Percentiles rank a stretch among this genome's conserved stretches.
Conservation (phyloP, 257 asterid species). For the Solanum piurae region DNA sequence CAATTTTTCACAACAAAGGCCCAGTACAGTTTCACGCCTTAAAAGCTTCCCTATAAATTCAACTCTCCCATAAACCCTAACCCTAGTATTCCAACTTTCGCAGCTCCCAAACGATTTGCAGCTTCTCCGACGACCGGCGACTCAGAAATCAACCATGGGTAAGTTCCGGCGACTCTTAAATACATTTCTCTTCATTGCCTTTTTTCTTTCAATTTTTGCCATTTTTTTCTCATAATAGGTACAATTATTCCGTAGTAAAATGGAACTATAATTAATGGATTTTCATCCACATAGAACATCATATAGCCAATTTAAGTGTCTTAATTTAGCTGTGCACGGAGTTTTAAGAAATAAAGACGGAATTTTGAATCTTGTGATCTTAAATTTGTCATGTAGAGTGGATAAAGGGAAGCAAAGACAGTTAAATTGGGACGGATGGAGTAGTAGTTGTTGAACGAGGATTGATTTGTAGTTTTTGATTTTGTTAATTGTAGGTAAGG, state of each 20-base stretch:
- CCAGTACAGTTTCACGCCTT: background rate
- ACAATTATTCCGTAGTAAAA: background rate
- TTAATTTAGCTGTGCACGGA: background rate
- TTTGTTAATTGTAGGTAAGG: slow-evolving; percentile 44
- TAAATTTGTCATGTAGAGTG: background rate
- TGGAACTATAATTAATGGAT: background rate
- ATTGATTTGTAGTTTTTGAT: background rate
- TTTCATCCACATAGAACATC: background rate
- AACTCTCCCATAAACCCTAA: slow-evolving; percentile 3
- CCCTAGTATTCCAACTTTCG: background rate
- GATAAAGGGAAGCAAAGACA: background rate
- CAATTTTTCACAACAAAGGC: background rate
- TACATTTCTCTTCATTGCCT: background rate
- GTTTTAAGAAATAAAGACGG: background rate
- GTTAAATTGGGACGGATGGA: background rate
- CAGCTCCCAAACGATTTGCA: background rate
- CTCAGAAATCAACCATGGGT: slow-evolving; percentile 21
- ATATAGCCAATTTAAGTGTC: background rate
- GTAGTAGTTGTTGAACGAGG: background rate
- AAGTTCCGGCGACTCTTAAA: background rate
- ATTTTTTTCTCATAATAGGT: background rate
- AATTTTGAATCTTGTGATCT: background rate
- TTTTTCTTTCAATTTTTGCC: background rate
- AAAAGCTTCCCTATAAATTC: background rate
- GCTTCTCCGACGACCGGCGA: background rate